Evolutionary conservation across 2,329 filamentous ascomycete genomes (phyloP).

Genomic region (Fusarium zealandicum): DNA sequence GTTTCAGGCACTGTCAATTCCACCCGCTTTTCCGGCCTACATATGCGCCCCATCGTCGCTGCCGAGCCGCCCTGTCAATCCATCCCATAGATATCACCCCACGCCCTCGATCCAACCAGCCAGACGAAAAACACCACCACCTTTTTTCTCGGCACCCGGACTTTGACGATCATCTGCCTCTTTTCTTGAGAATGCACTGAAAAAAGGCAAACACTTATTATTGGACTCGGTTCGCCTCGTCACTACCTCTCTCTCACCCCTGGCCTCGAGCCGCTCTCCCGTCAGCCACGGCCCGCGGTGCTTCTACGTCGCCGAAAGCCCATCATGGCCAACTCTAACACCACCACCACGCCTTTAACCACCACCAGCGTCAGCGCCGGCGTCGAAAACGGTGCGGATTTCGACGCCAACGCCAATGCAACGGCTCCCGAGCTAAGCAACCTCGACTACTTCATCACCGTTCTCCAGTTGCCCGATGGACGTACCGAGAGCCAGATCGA

Average conservation of each 20-base stretch:
- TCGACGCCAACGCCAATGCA: conserved; percentile 21
- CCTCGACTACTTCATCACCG: conserved; percentile 49
- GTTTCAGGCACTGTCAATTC: conserved; percentile 27
- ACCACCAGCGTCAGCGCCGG: conserved; percentile 25
- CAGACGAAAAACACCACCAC: conserved; percentile 4
- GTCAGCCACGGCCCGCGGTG: conserved; percentile 27
- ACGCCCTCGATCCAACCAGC: conserved; percentile 19
- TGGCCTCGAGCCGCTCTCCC: conserved; percentile 20
- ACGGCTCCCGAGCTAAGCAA: conserved; percentile 51
- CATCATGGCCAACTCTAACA: conserved; percentile 30
- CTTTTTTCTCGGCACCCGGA: neutral
- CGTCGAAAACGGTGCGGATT: conserved; percentile 10
- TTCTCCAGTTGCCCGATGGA: conserved; percentile 47
- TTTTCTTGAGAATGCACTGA: conserved; percentile 35
- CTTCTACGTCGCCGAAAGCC: conserved; percentile 22
- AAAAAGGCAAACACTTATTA: conserved; percentile 4
- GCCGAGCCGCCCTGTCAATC: conserved; percentile 23
- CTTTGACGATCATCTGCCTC: neutral
- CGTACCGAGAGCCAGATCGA: conserved; percentile 52
- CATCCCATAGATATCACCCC: conserved; percentile 21
- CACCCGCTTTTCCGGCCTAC: conserved; percentile 1
- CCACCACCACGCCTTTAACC: conserved; percentile 23
- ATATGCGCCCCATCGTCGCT: conserved; percentile 7
- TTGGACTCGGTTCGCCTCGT: conserved; percentile 17
- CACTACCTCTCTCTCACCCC: conserved; percentile 13